A percentile compares a stretch with the other conserved stretches of the same genome.
These are phyloP conservation scores for Asterionellopsis glacialis DNA, from an alignment of 108 stramenopile species.

Conservation along the genomic window DNA sequence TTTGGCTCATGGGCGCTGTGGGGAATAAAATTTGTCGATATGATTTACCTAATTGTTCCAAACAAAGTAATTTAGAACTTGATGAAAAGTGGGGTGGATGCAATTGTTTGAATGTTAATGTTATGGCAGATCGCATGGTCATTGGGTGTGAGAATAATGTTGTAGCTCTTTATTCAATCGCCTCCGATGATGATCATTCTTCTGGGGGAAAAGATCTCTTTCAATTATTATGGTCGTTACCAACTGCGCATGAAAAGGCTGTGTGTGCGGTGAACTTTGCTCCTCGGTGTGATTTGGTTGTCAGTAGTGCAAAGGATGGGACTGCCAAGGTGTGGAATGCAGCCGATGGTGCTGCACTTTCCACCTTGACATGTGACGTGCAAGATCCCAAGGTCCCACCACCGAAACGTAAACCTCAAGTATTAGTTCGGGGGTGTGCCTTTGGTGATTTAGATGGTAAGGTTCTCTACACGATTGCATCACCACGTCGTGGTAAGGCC, in stretches of 20 bases:
- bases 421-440: slow-evolving; percentile 76
- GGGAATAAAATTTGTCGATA: slow-evolving; percentile 34
- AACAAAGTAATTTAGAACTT: slow-evolving; percentile 10
- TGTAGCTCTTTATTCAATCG: slow-evolving; percentile 42
- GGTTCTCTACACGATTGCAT: slow-evolving; percentile 64
- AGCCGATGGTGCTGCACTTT: neutral
- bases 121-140: slow-evolving; percentile 39
- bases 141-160: slow-evolving; percentile 79
- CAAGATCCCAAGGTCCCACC: slow-evolving; percentile 51
- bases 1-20: slow-evolving; percentile 33
- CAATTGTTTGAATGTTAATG: slow-evolving; percentile 38
- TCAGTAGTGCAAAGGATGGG: slow-evolving; percentile 79
- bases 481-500: slow-evolving; percentile 59
- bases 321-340: slow-evolving; percentile 65
- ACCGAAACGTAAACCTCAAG: slow-evolving; percentile 47
- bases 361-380: slow-evolving; percentile 32
- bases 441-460: slow-evolving; percentile 81
- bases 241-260: slow-evolving; percentile 62
- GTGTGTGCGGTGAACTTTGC: slow-evolving; percentile 61
- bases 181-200: slow-evolving; percentile 18
- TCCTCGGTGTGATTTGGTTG: slow-evolving; percentile 31
- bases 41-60: slow-evolving; percentile 11
- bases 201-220: neutral
- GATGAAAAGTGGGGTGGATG: slow-evolving; percentile 22
- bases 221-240: slow-evolving; percentile 21